These are phyloP conservation scores for Aspergillus affinis DNA, from an alignment of 495 filamentous ascomycete species.

Conservation along the genomic window DNA sequence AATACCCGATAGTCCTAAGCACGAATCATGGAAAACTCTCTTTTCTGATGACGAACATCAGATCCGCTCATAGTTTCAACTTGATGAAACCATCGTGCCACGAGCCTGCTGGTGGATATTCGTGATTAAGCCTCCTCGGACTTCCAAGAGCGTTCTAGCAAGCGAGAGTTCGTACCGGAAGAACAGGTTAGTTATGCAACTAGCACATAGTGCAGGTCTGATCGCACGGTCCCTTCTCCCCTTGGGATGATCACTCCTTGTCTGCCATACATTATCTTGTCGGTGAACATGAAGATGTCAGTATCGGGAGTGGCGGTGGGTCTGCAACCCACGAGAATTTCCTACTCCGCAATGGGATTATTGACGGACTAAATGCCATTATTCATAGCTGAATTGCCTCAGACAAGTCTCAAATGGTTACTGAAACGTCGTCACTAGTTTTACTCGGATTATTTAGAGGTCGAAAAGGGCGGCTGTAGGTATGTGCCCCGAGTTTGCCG, in stretches of 20 bases:
- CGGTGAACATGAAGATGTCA: not conserved
- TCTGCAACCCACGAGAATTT: not conserved
- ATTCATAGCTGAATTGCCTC: not conserved
- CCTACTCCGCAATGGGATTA: not conserved
- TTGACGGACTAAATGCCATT: not conserved
- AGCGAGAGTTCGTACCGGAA: not conserved
- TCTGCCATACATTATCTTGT: not conserved
- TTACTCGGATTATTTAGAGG: not conserved
- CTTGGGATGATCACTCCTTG: not conserved
- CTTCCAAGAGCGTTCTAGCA: not conserved
- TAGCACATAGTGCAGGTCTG: not conserved
- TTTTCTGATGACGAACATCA: not conserved
- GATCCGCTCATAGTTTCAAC: not conserved
- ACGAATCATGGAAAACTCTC: not conserved
- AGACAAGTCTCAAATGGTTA: not conserved
- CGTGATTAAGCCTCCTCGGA: not conserved
- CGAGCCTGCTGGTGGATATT: not conserved
- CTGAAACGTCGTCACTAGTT: not conserved
- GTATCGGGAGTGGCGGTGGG: not conserved
- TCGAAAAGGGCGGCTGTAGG: not conserved
- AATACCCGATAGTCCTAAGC: too few species aligned
- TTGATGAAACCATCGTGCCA: not conserved
- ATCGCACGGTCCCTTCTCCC: not conserved
- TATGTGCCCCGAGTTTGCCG: too few species aligned
- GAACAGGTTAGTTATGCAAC: not conserved